Evolutionary conservation across 179 eudicot genomes (phyloP), one percentile per base, ranked within the genome.

Genomic region (Camellia oleifera): DNA sequence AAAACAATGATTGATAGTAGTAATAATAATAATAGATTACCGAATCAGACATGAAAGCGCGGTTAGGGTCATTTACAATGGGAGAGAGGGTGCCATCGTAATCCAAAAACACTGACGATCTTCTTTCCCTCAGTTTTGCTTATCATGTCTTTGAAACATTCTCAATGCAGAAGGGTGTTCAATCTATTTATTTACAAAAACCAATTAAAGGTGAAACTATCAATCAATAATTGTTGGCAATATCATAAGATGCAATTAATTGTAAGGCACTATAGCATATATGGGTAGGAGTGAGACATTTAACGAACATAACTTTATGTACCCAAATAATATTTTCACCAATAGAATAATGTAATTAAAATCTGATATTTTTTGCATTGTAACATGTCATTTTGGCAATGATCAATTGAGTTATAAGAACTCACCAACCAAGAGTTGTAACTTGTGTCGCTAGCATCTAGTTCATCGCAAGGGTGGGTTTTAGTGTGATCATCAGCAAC

Each of bases 81-180:
- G 97, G 94, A 45, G 97, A 91, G 23, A 95, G 93, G 20, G 97
- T 93, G 17, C 98, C 98, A 67, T 93, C 98, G 68, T 93, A 93
- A 69, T 93, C 97, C 80, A 92, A 77, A 85, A 95, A 93, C 84
- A 93, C 90, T n/a, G 69, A 90, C 87, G n/a, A 91, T 84, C 53
- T 76, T 86, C 83, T 89, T 93, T 81, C 91, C 93, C 78, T 86
- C 77, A 0, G 90, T 86, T 6, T 40, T 10, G 69, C 76, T 84
- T 85, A 91, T 84, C 88, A 91, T 88, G 53, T 23, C 84, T 66
- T 85, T 77, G 23, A 92, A 92, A 9, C 90, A 82, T 50, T 72
- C n/a, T 77, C 81, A 94, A 69, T 79, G 97, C 98, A 58, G 90
- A 91, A 76, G 97, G 98, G 82, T 94, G 94, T 32, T 91, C 90